Percentiles rank a stretch among this genome's conserved stretches.
Conservation (phyloP, 352 stramenopile species). For the Elongisporangium anandrum region DNA sequence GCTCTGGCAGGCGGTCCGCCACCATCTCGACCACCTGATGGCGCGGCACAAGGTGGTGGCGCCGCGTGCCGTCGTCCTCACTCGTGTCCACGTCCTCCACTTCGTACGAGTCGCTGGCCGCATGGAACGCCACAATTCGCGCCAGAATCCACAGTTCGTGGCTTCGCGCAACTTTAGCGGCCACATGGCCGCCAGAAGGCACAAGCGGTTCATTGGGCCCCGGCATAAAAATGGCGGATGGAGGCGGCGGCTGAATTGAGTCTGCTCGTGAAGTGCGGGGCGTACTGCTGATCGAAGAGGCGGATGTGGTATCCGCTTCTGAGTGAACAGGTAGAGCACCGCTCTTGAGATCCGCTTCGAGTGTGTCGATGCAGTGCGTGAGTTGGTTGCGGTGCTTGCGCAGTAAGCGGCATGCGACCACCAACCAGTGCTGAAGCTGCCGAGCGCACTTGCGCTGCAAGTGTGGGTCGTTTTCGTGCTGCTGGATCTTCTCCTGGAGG, state of each 20-base stretch:
- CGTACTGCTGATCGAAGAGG: neutral
- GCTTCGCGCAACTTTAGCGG: slow-evolving; percentile 69
- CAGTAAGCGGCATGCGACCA: slow-evolving; percentile 50
- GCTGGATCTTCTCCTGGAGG: slow-evolving; percentile 51
- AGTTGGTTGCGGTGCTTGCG: slow-evolving; percentile 48
- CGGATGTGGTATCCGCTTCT: neutral
- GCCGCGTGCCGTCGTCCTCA: slow-evolving; percentile 77
- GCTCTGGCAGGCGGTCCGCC: slow-evolving; percentile 50
- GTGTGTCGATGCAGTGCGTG: slow-evolving; percentile 37
- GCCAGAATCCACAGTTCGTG: slow-evolving; percentile 92
- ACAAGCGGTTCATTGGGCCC: slow-evolving; percentile 34
- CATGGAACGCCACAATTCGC: slow-evolving; percentile 86
- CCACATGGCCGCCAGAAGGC: slow-evolving; percentile 46
- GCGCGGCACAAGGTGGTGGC: slow-evolving; percentile 69
- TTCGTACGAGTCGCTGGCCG: slow-evolving; percentile 91
- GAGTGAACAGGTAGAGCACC: slow-evolving; percentile 5
- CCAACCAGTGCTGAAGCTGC: slow-evolving; percentile 64
- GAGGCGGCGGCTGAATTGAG: slow-evolving; percentile 13
- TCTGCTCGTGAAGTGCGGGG: slow-evolving; percentile 13
- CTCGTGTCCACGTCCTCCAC: slow-evolving; percentile 92
- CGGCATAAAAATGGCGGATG: slow-evolving; percentile 4
- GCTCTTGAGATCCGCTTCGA: slow-evolving; percentile 48
- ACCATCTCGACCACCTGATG: slow-evolving; percentile 89
- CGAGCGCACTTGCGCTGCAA: slow-evolving; percentile 33
- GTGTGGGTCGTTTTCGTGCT: slow-evolving; percentile 4